phyloP scores from a whole-genome alignment of 257 asterid species.

The Anisodus acutangulus region DNA sequence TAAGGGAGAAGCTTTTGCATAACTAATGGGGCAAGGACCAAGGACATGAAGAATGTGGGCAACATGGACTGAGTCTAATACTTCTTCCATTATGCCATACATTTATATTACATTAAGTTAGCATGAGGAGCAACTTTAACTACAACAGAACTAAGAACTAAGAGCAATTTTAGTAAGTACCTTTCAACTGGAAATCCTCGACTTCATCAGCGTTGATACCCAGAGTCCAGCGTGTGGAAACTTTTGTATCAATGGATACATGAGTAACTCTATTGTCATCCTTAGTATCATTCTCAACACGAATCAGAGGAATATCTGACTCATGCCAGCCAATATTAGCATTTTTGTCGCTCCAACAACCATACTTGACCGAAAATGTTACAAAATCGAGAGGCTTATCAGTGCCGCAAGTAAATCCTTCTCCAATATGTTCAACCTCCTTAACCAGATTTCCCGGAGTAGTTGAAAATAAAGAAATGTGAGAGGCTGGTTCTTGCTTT shows the following conservation, averaged over 20 bases:
- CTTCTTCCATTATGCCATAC: not conserved
- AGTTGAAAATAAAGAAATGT: conserved; percentile 72
- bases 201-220: conserved; percentile 73
- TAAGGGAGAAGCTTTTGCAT: not conserved
- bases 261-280: conserved; percentile 60
- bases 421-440: conserved; percentile 75
- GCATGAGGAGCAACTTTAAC: conserved; percentile 9
- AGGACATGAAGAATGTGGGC: not conserved
- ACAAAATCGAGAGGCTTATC: conserved; percentile 73
- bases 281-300: conserved; percentile 55
- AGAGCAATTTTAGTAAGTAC: conserved; percentile 38
- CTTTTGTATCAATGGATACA: conserved; percentile 58
- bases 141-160: not conserved
- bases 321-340: conserved; percentile 64
- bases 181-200: conserved; percentile 83
- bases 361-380: conserved; percentile 73
- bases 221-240: conserved; percentile 86
- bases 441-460: conserved; percentile 80
- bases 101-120: not conserved
- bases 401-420: conserved; percentile 74
- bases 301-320: conserved; percentile 73
- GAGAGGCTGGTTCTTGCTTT: conserved; percentile 58
- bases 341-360: conserved; percentile 66
- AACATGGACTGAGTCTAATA: not conserved
- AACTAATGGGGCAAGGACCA: not conserved